Conservation (phyloP, 2,329 filamentous ascomycete genomes). For the Colletotrichum sp. region DNA sequence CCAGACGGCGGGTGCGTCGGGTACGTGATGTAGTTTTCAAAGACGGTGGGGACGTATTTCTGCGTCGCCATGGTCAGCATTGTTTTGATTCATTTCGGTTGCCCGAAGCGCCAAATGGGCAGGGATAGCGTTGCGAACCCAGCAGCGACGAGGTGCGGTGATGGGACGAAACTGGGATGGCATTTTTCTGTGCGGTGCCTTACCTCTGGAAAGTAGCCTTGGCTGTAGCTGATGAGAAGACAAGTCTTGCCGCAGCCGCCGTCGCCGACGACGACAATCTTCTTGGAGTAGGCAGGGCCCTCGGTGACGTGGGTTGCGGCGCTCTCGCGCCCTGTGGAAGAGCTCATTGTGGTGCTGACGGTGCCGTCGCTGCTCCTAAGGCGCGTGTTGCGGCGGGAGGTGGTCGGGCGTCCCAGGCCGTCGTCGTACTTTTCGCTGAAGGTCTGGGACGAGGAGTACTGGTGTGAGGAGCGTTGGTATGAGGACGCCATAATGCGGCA, state of each 20-base stretch:
- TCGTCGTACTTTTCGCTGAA: conserved; percentile 46
- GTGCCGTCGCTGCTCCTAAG: conserved; percentile 86
- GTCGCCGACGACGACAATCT: conserved; percentile 98
- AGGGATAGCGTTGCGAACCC: neutral
- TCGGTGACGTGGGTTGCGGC: conserved; percentile 87
- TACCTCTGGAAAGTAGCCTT: conserved; percentile 99
- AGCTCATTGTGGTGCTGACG: conserved; percentile 83
- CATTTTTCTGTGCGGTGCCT: conserved; percentile 26
- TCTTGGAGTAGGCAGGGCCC: conserved; percentile 94
- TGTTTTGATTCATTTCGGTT: conserved; percentile 1
- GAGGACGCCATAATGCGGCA: conserved; percentile 52
- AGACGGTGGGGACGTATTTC: conserved; percentile 99
- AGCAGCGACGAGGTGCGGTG: neutral
- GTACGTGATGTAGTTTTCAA: conserved; percentile 99
- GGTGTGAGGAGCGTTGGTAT: conserved; percentile 59
- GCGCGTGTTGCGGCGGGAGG: conserved; percentile 52
- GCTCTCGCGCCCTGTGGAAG: conserved; percentile 76
- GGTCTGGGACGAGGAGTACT: conserved; percentile 36
- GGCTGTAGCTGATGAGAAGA: conserved; percentile 96
- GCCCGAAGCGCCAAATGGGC: neutral
- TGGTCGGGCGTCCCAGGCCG: conserved; percentile 22
- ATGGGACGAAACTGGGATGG: neutral
- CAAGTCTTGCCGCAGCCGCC: conserved; percentile 99
- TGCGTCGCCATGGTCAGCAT: conserved; percentile 41
- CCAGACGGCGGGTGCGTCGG: conserved; percentile 86